Percentiles rank a stretch among this genome's conserved stretches.
Evolutionary conservation across 1,284 basidiomycete species (phyloP).

Genomic region (Vanrija pseudolonga): DNA sequence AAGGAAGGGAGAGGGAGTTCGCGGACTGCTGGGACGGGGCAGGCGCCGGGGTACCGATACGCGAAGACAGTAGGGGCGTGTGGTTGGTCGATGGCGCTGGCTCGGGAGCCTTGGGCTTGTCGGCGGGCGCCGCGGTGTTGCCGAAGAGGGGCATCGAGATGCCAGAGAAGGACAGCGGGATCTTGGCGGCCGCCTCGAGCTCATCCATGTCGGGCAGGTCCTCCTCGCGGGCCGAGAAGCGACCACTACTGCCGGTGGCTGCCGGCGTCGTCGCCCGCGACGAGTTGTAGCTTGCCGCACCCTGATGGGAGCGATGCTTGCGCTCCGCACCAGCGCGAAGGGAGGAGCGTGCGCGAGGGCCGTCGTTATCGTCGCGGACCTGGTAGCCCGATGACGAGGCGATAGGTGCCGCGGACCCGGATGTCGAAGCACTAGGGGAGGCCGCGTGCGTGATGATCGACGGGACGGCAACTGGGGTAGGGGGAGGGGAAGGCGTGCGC

Average conservation of each 20-base stretch:
- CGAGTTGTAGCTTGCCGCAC: constrained; percentile 31
- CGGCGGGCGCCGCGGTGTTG: neutral
- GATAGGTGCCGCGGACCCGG: neutral
- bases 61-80: constrained; percentile 12
- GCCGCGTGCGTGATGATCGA: constrained; percentile 41
- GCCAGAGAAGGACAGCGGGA: constrained; percentile 38
- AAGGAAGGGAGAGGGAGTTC: constrained; percentile 12
- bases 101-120: neutral
- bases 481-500: constrained; percentile 22
- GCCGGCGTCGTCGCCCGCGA: constrained; percentile 33
- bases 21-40: constrained; percentile 7
- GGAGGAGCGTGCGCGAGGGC: constrained; percentile 32
- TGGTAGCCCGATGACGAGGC: constrained; percentile 21
- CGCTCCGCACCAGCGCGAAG: constrained; percentile 37
- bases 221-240: constrained; percentile 47
- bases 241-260: constrained; percentile 18
- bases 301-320: constrained; percentile 37
- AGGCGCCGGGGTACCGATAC: constrained; percentile 8
- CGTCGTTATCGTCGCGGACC: constrained; percentile 26
- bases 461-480: constrained; percentile 22
- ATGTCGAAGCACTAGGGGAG: constrained; percentile 25
- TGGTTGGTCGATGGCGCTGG: neutral
- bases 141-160: constrained; percentile 30
- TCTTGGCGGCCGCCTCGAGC: constrained; percentile 36
- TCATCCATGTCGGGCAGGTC: constrained; percentile 46